These are phyloP conservation scores for Fraxinus paxiana DNA, from an alignment of 305 asterid genomes.

Conservation along the genomic window DNA sequence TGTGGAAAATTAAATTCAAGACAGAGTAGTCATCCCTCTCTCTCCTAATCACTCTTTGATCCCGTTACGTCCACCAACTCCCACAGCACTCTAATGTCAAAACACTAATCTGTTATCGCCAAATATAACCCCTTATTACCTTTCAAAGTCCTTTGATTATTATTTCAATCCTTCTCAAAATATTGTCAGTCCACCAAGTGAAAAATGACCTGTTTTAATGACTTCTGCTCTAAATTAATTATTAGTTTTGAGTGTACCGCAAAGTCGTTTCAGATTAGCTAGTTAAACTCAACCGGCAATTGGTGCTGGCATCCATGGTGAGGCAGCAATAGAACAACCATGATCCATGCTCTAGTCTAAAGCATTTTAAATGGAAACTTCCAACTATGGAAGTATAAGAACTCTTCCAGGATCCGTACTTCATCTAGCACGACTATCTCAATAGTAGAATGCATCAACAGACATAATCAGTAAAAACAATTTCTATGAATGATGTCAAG, in stretches of 20 bases:
- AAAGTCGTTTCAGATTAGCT: background rate
- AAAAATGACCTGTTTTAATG: background rate
- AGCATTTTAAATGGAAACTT: background rate
- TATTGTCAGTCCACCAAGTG: background rate
- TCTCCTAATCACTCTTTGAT: background rate
- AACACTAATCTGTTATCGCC: background rate
- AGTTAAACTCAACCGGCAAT: background rate
- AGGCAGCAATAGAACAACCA: background rate
- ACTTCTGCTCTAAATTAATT: background rate
- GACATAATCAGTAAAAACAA: background rate
- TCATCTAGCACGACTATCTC: background rate
- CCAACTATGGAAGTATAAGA: background rate
- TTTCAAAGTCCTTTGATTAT: background rate
- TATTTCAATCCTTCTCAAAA: background rate
- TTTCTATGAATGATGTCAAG: background rate
- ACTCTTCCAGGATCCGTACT: background rate
- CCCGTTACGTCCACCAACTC: background rate
- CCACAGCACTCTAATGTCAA: background rate
- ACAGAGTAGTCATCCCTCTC: background rate
- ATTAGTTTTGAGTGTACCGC: background rate
- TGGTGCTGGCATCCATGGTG: background rate
- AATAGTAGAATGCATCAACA: background rate
- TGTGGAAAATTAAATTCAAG: background rate
- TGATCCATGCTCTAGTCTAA: background rate
- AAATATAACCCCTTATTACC: background rate